These are phyloP conservation scores for Eimeria tenella DNA, from an alignment of 169 alveolate species.

Conservation along the genomic window DNA sequence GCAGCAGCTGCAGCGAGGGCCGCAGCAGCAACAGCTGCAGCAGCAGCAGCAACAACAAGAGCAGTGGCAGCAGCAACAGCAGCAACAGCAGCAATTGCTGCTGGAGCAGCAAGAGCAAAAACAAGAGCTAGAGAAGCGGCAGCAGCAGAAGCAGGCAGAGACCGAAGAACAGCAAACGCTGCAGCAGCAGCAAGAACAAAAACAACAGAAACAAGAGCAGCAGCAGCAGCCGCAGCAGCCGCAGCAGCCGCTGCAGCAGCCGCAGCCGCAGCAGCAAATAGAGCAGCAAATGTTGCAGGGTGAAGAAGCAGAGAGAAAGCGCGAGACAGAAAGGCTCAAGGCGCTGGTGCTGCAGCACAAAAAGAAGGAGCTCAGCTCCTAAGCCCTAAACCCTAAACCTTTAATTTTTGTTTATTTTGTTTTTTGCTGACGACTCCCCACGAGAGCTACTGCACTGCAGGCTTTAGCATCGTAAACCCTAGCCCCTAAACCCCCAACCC, in stretches of 20 bases:
- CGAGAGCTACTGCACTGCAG: too few species aligned
- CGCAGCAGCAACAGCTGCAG: background rate
- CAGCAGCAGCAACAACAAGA: background rate
- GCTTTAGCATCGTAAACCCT: background rate
- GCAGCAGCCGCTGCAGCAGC: constrained; percentile 46
- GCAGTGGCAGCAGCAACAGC: constrained; percentile 45
- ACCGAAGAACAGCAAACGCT: background rate
- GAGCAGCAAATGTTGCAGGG: constrained; percentile 38
- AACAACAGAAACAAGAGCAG: background rate
- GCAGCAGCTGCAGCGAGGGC: constrained; percentile 18
- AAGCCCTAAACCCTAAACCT: background rate
- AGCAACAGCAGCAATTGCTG: constrained; percentile 13
- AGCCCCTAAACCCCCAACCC: constrained; percentile 63
- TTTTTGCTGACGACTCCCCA: background rate
- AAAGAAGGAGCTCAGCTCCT: background rate
- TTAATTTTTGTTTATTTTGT: too few species aligned
- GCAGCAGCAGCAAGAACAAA: background rate
- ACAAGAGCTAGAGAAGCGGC: background rate
- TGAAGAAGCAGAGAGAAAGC: constrained; percentile 7
- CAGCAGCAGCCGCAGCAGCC: background rate
- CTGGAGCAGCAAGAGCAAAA: background rate
- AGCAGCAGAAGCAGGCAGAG: constrained; percentile 13
- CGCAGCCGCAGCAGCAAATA: constrained; percentile 22
- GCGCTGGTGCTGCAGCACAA: constrained; percentile 15
- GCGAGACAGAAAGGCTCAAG: constrained; percentile 20